Conservation (phyloP, 306 rosid species). For the Cotoneaster glaucophyllus region DNA sequence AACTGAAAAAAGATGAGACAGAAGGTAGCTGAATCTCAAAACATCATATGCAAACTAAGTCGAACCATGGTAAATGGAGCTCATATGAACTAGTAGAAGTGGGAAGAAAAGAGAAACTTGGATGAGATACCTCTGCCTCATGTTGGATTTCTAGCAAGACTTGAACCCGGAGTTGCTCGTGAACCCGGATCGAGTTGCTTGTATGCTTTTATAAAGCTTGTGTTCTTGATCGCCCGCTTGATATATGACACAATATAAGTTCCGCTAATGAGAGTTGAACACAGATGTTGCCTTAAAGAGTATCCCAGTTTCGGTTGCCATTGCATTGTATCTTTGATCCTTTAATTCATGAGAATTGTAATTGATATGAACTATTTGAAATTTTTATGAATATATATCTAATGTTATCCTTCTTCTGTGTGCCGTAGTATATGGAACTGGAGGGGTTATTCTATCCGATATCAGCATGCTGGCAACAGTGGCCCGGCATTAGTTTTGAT, state of each 20-base stretch:
- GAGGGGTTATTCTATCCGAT: slow-evolving; percentile 81
- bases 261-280: no score
- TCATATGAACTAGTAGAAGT: not conserved
- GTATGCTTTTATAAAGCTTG: no score
- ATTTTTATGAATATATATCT: not conserved
- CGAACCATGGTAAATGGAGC: not conserved
- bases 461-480: slow-evolving; percentile 57
- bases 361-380: not conserved
- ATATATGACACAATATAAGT: no score
- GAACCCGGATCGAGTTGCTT: no score
- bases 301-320: no score
- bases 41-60: not conserved
- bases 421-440: slow-evolving; percentile 68
- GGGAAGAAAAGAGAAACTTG: no score
- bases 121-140: no score
- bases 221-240: no score
- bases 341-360: not conserved
- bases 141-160: no score
- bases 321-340: not conserved
- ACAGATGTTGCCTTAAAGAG: no score
- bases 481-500: slow-evolving; percentile 79
- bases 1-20: not conserved
- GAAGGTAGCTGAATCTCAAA: not conserved
- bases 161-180: no score
- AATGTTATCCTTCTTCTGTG: not conserved